Percentiles rank a stretch among this genome's conserved stretches.
Conservation (phyloP, 2,329 filamentous ascomycete species). For the Zymoseptoria crescenta region DNA sequence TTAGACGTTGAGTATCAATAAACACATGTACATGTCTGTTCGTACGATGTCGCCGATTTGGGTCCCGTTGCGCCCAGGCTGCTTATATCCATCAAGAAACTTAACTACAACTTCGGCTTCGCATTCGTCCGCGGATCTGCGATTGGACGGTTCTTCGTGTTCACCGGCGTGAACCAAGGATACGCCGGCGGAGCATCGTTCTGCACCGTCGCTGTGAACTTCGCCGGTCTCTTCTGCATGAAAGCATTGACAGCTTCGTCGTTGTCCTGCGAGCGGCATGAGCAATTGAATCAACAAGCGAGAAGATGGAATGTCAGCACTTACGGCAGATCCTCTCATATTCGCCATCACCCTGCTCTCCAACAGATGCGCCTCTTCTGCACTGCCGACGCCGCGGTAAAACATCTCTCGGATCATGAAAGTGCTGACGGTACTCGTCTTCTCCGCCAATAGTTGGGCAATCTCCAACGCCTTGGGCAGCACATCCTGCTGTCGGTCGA, state of each 20-base stretch:
- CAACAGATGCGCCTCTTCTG: conserved; percentile 16
- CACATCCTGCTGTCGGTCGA: conserved; percentile 14
- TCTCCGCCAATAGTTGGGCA: conserved; percentile 9
- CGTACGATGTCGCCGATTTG: background rate
- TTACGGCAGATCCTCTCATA: conserved; percentile 13
- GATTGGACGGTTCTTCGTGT: conserved; percentile 12
- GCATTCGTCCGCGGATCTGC: conserved; percentile 12
- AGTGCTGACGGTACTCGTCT: conserved; percentile 16
- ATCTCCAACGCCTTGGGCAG: conserved; percentile 10
- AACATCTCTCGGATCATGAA: conserved; percentile 19
- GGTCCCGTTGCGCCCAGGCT: background rate
- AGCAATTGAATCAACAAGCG: background rate
- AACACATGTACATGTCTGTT: background rate
- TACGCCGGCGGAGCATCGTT: conserved; percentile 14
- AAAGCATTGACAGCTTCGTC: conserved; percentile 17
- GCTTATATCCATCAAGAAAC: too few species aligned
- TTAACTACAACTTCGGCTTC: conserved; percentile 10
- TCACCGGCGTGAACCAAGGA: conserved; percentile 13
- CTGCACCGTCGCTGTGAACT: conserved; percentile 13
- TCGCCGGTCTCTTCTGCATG: conserved; percentile 15
- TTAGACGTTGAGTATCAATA: background rate
- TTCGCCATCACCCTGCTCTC: conserved; percentile 16
- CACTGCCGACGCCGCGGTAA: conserved; percentile 12
- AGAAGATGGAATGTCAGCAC: background rate
- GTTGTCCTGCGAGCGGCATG: conserved; percentile 4